These are phyloP conservation scores for Magnolia officinalis DNA, from an alignment of 164 flowering plant genomes.

Conservation along the genomic window DNA sequence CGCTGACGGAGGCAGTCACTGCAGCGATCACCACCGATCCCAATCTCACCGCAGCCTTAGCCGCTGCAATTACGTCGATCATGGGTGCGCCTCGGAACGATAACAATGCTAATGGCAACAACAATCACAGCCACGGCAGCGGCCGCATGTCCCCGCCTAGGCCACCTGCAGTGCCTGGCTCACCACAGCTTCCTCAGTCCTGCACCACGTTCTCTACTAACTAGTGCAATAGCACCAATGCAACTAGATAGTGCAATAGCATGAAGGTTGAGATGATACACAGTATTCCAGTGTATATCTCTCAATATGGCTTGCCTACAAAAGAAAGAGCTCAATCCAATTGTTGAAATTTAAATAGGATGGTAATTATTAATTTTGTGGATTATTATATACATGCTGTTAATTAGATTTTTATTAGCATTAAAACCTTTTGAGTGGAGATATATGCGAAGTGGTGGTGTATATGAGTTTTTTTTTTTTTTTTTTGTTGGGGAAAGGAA, in stretches of 20 bases:
- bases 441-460: background rate
- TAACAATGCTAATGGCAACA: background rate
- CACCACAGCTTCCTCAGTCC: constrained; percentile 46
- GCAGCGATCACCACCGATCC: constrained; percentile 55
- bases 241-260: too few relatives aligned
- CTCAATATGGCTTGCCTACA: background rate
- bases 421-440: background rate
- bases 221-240: constrained; percentile 3
- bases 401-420: too few relatives aligned
- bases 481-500: background rate
- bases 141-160: background rate
- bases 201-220: constrained; percentile 50
- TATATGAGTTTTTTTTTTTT: too few relatives aligned
- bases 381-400: background rate
- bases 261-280: background rate
- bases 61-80: constrained; percentile 38
- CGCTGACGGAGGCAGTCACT: constrained; percentile 36
- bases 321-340: background rate
- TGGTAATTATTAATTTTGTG: too few relatives aligned
- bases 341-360: too few relatives aligned
- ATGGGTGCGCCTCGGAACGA: constrained; percentile 25
- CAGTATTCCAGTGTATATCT: background rate
- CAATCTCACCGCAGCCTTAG: constrained; percentile 49
- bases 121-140: background rate
- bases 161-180: constrained; percentile 18